Percentiles rank a stretch among this genome's conserved stretches.
These are phyloP conservation scores for Blastobotrys illinoisensis DNA, from an alignment of 1,139 yeast species.

Conservation along the genomic window DNA sequence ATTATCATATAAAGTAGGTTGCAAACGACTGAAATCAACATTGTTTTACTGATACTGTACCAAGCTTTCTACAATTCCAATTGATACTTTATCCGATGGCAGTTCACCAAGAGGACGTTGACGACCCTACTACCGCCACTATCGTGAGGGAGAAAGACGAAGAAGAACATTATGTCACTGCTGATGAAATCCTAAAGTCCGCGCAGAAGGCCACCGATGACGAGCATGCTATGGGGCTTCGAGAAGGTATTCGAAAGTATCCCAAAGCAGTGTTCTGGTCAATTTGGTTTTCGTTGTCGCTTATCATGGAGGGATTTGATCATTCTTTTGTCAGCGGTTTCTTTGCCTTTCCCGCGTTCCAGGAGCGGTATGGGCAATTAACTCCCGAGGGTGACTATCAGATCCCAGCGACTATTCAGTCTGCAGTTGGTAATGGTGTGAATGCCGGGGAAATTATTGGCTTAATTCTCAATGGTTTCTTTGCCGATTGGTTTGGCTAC, in stretches of 20 bases:
- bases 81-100: not conserved
- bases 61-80: not conserved
- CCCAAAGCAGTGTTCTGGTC: slow-evolving; percentile 42
- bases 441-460: slow-evolving; percentile 37
- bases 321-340: slow-evolving; percentile 34
- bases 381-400: slow-evolving; percentile 26
- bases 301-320: slow-evolving; percentile 47
- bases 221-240: slow-evolving; percentile 13
- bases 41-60: not conserved
- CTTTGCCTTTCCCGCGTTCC: slow-evolving; percentile 28
- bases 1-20: not conserved
- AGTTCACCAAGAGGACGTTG: not conserved
- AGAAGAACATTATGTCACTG: not conserved
- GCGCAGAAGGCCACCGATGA: slow-evolving; percentile 10
- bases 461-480: slow-evolving; percentile 25
- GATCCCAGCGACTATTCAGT: slow-evolving; percentile 42
- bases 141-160: not conserved
- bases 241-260: slow-evolving; percentile 19
- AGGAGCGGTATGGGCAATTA: slow-evolving; percentile 35
- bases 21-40: not conserved
- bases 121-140: not conserved
- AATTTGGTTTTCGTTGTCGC: slow-evolving; percentile 36
- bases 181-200: not conserved
- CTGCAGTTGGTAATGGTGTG: slow-evolving; percentile 38
- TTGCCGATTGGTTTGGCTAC: not conserved